Conservation (phyloP, 257 asterid genomes). For the Solanum gracilifrons region DNA sequence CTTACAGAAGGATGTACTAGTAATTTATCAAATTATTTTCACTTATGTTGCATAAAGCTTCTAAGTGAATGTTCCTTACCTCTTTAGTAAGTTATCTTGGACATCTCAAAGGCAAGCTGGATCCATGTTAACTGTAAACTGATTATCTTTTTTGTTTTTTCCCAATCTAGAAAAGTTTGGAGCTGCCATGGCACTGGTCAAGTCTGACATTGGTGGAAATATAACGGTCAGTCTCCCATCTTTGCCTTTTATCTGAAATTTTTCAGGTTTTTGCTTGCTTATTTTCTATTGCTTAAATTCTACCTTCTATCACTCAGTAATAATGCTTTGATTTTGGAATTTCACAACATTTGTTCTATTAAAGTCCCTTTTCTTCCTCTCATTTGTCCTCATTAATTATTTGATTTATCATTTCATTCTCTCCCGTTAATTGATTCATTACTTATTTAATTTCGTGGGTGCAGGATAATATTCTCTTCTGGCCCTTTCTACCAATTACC, state of each 20-base stretch:
- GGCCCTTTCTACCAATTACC: not conserved
- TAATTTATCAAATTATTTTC: not conserved
- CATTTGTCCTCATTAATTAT: not conserved
- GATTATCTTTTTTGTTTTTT: not conserved
- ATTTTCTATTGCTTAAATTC: not conserved
- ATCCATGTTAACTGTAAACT: not conserved
- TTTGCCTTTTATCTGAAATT: not conserved
- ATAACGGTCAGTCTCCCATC: constrained; percentile 43
- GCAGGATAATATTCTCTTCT: not conserved
- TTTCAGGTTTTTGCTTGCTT: not conserved
- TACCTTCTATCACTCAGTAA: not conserved
- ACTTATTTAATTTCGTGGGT: not conserved
- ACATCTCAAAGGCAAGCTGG: not conserved
- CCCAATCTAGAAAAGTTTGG: constrained; percentile 79
- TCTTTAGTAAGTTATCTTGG: not conserved
- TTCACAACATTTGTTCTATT: not conserved
- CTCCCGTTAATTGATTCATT: not conserved
- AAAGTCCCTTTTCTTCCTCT: not conserved
- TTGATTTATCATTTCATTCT: not conserved
- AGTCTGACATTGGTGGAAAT: constrained; percentile 91
- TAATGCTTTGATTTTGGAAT: not conserved
- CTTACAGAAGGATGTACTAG: not conserved
- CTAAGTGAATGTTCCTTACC: not conserved
- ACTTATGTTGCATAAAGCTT: not conserved
- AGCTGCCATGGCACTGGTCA: constrained; percentile 86